Evolutionary conservation across 176 grass and related monocot species (phyloP), one percentile per base, ranked within the genome.

Genomic region (Thinopyrum elongatum): DNA sequence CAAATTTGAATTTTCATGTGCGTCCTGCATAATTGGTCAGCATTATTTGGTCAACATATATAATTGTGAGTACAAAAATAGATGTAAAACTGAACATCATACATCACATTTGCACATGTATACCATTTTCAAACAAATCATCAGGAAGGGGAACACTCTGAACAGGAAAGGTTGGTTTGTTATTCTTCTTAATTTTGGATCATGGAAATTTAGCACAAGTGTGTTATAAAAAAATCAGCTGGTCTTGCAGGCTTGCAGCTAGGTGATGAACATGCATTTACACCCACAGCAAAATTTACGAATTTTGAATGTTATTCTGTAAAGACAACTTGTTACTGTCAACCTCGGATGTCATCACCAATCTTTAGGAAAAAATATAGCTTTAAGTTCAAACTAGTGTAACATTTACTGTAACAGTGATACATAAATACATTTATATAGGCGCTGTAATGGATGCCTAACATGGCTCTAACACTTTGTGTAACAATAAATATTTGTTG

Each of bases 1-100:
- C 27, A 80, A 44, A 59, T 59, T 79, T 76, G 6, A 9, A 36
- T 80, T 66, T 38, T 39, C 80, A 67, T 27, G 60, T 38, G 60
- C 38, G 80, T 74, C 70, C 89, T 91, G 70, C 76, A 80, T 1
- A 69, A 70, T 86, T 62, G 76, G 76, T 35, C 44, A 69, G 65
- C 31, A 31, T 57, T 82, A 72, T 61, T 64, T 16, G 25, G 79
- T 31, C 30, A 82, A 69, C 15, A 77, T 8, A 82, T 33, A 71
- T 53, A 72, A 41, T 1, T 55, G 28, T 36, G 17, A 25, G n/a
- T 19, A 33, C 8, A 59, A 57, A 17, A 3, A 46, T 16, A 41
- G 39, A 89, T 14, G 23, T 68, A 8, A 27, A 72, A 36, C 1
- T 77, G 26, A 39, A 70, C 10, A 44, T 28, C 26, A 76, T 3